These are phyloP conservation scores for Pyricularia sp. DNA, from an alignment of 2,329 filamentous ascomycete species.

Conservation along the genomic window DNA sequence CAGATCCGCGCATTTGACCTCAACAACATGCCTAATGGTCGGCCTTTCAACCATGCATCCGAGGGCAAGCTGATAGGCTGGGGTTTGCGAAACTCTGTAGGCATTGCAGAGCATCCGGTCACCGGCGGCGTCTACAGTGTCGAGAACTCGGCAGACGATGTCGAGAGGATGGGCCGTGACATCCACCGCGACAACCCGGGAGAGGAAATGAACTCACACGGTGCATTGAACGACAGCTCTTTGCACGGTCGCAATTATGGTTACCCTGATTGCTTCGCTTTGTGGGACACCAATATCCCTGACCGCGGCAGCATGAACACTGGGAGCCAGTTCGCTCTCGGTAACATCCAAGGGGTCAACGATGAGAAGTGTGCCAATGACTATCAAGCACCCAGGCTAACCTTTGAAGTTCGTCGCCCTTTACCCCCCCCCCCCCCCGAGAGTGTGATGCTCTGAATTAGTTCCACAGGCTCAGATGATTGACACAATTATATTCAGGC, in stretches of 20 bases:
- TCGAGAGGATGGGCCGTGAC: slow-evolving; percentile 42
- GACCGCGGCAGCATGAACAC: slow-evolving; percentile 28
- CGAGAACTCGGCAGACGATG: slow-evolving; percentile 23
- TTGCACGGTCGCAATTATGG: slow-evolving; percentile 48
- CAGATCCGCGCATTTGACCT: slow-evolving; percentile 54
- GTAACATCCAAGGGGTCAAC: slow-evolving; percentile 21
- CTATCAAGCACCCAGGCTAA: slow-evolving; percentile 42
- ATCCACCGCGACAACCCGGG: slow-evolving; percentile 60
- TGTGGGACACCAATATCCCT: slow-evolving; percentile 49
- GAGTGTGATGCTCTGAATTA: neutral
- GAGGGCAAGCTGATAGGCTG: slow-evolving; percentile 42
- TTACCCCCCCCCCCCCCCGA: neutral
- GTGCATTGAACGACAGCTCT: slow-evolving; percentile 37
- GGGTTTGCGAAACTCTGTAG: slow-evolving; percentile 63
- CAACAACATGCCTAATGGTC: slow-evolving; percentile 16
- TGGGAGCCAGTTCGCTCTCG: slow-evolving; percentile 40
- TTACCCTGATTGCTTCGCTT: slow-evolving; percentile 60
- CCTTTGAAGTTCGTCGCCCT: slow-evolving; percentile 26
- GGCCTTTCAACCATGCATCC: slow-evolving; percentile 36
- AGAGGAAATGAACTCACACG: slow-evolving; percentile 64
- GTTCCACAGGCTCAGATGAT: neutral
- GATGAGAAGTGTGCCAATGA: slow-evolving; percentile 33
- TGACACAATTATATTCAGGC: slow-evolving; percentile 33
- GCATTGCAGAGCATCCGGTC: slow-evolving; percentile 42
- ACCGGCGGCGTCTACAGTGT: slow-evolving; percentile 11